These are phyloP conservation scores for Eutrema japonicum DNA, from an alignment of 345 rosid species.

Conservation along the genomic window DNA sequence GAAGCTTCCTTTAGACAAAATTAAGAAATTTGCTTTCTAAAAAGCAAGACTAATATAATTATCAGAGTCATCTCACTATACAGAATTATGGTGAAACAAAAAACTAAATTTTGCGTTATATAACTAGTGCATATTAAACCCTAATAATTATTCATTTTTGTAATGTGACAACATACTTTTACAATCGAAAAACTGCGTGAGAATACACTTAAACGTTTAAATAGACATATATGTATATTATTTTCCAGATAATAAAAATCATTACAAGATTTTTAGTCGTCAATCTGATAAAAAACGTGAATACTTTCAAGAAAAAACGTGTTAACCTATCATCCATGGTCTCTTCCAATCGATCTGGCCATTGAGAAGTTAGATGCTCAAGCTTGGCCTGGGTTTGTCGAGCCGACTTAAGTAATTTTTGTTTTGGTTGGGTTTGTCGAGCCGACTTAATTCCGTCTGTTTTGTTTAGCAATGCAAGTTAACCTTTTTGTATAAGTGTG, in stretches of 20 bases:
- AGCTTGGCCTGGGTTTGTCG: background rate
- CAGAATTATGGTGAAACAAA: background rate
- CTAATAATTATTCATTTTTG: too few species aligned
- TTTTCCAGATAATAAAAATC: too few species aligned
- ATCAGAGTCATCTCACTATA: conserved; percentile 11
- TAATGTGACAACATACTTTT: too few species aligned
- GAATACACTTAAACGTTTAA: background rate
- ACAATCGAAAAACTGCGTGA: background rate
- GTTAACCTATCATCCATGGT: background rate
- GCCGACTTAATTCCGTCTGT: background rate
- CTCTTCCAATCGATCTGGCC: background rate
- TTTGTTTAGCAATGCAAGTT: background rate
- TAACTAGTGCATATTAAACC: too few species aligned
- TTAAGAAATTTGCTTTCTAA: conserved; percentile 20
- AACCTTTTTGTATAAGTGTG: background rate
- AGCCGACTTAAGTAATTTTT: background rate
- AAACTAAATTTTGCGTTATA: too few species aligned
- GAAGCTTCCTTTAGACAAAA: conserved; percentile 31
- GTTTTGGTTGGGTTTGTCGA: background rate
- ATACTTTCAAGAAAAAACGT: background rate
- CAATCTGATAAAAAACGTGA: too few species aligned
- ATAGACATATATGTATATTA: background rate
- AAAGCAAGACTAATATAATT: conserved; percentile 18
- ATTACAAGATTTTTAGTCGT: background rate
- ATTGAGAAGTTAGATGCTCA: background rate